A percentile compares a stretch with the other conserved stretches of the same genome.
Conservation (phyloP, 345 rosid genomes). For the Erysimum cheiranthoides region DNA sequence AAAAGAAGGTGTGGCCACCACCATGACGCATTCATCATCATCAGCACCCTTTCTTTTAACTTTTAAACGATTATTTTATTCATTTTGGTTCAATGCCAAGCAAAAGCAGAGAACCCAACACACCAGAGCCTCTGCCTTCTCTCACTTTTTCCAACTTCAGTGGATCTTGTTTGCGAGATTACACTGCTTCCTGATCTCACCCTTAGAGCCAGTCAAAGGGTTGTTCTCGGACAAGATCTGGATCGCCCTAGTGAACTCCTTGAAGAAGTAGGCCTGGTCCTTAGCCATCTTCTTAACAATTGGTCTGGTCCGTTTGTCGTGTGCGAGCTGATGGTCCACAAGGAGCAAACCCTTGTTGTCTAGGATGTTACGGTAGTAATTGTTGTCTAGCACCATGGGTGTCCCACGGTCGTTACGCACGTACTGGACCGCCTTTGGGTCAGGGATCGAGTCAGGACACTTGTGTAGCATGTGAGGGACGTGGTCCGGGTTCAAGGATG, state of each 20-base stretch:
- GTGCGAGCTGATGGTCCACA: constrained; percentile 92
- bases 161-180: constrained; percentile 85
- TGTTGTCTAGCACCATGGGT: constrained; percentile 91
- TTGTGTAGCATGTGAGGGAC: constrained; percentile 88
- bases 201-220: constrained; percentile 85
- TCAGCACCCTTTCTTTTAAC: constrained; percentile 41
- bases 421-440: constrained; percentile 92
- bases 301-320: constrained; percentile 85
- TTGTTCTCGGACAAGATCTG: constrained; percentile 88
- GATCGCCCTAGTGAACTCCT: constrained; percentile 89
- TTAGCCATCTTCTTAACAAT: constrained; percentile 96
- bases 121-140: constrained; percentile 28
- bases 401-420: constrained; percentile 98
- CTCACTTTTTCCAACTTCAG: constrained; percentile 40
- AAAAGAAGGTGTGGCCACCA: constrained; percentile 42
- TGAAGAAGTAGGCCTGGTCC: constrained; percentile 88
- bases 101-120: constrained; percentile 33
- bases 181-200: constrained; percentile 95
- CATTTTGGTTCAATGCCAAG: constrained; percentile 34
- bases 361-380: constrained; percentile 91
- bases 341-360: constrained; percentile 89
- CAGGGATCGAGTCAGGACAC: constrained; percentile 95
- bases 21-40: constrained; percentile 42
- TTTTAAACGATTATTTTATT: constrained; percentile 30
- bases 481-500: constrained; percentile 81